These are phyloP conservation scores for Zymoseptoria ardabiliae DNA, from an alignment of 2,329 filamentous ascomycete genomes.

Conservation along the genomic window DNA sequence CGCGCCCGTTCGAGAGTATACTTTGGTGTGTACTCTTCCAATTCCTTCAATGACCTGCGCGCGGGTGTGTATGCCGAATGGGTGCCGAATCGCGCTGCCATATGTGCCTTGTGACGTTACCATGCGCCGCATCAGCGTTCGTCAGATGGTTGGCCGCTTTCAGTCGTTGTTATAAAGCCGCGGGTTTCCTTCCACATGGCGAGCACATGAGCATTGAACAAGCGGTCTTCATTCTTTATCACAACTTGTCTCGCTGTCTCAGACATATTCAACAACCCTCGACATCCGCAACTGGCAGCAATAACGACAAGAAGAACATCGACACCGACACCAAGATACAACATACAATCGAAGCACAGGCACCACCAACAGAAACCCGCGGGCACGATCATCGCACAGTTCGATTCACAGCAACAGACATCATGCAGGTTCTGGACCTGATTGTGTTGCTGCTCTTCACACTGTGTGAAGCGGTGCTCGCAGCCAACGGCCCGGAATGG, in stretches of 20 bases:
- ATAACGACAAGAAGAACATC: not conserved
- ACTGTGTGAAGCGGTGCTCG: constrained; percentile 13
- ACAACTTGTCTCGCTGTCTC: not conserved
- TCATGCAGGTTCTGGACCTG: constrained; percentile 11
- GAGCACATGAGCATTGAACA: not conserved
- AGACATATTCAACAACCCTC: not conserved
- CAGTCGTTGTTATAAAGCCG: not conserved
- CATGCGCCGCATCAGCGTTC: constrained; percentile 7
- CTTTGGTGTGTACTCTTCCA: not conserved
- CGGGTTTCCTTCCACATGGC: not conserved
- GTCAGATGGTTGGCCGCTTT: not conserved
- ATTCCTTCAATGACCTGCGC: not conserved
- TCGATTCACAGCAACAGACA: constrained; percentile 1
- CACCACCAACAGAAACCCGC: not conserved
- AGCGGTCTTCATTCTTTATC: not conserved
- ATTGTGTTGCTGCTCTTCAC: constrained; percentile 17
- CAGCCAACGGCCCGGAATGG: constrained; percentile 30
- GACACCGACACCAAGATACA: not conserved
- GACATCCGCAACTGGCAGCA: not conserved
- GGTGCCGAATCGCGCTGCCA: constrained; percentile 10
- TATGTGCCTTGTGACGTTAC: constrained; percentile 18
- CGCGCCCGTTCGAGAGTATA: not conserved
- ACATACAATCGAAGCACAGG: not conserved
- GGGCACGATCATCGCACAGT: not conserved
- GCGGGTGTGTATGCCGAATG: not conserved